Conservation (phyloP, 2,329 filamentous ascomycete species). For the Xylaria hypoxylon region DNA sequence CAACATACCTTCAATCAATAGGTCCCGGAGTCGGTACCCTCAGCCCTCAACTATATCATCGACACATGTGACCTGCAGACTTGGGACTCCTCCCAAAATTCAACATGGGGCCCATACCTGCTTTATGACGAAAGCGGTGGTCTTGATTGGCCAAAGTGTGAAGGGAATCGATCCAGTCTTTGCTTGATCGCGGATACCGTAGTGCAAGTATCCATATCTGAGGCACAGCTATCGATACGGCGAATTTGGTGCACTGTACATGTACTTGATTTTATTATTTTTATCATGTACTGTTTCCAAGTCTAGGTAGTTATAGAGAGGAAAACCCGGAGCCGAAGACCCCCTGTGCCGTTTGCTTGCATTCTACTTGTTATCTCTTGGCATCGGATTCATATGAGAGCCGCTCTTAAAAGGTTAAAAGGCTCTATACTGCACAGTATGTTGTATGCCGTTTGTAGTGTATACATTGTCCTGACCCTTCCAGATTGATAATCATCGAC, state of each 20-base stretch:
- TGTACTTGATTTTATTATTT: constrained; percentile 22
- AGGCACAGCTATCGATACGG: constrained; percentile 17
- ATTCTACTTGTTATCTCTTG: constrained; percentile 7
- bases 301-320: neutral
- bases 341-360: constrained; percentile 11
- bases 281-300: constrained; percentile 17
- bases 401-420: neutral
- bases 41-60: neutral
- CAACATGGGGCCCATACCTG: constrained; percentile 24
- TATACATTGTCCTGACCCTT: neutral
- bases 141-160: constrained; percentile 32
- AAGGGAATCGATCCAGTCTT: constrained; percentile 36
- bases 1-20: neutral
- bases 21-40: constrained; percentile 2
- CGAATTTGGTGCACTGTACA: constrained; percentile 6
- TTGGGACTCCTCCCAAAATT: constrained; percentile 4
- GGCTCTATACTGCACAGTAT: neutral
- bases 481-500: neutral
- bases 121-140: constrained; percentile 27
- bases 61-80: neutral
- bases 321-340: neutral
- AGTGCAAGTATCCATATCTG: constrained; percentile 13
- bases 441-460: neutral
- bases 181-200: constrained; percentile 31
- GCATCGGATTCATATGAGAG: neutral